Evolutionary conservation across 2,329 filamentous ascomycete genomes (phyloP).

Genomic region (Hymenoscyphus salicellus): DNA sequence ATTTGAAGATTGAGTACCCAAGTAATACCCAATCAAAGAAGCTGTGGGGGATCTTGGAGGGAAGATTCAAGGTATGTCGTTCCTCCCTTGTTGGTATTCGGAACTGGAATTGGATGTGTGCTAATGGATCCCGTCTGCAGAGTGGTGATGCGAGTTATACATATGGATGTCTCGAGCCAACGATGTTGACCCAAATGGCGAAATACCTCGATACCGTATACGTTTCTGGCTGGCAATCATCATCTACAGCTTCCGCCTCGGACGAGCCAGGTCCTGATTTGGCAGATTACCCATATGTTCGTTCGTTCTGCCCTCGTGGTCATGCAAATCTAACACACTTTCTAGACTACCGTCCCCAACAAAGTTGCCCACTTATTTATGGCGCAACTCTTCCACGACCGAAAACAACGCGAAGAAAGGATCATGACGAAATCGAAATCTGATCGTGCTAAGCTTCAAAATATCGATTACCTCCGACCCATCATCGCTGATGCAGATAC

Average conservation of each 20-base stretch:
- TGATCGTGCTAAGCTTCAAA: slow-evolving; percentile 69
- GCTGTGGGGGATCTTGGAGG: slow-evolving; percentile 86
- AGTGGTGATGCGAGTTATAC: slow-evolving; percentile 85
- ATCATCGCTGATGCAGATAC: slow-evolving; percentile 98
- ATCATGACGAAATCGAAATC: slow-evolving; percentile 66
- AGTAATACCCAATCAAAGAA: slow-evolving; percentile 90
- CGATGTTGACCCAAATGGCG: slow-evolving; percentile 99
- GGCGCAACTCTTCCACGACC: slow-evolving; percentile 98
- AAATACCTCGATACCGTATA: slow-evolving; percentile 98
- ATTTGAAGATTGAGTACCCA: slow-evolving; percentile 84
- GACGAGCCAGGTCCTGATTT: slow-evolving; percentile 97
- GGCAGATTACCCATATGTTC: slow-evolving; percentile 90
- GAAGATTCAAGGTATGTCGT: slow-evolving; percentile 68
- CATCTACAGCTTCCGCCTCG: slow-evolving; percentile 88
- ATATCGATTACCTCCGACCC: slow-evolving; percentile 90
- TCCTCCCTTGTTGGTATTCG: not conserved
- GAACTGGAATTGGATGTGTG: slow-evolving; percentile 4
- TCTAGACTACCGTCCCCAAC: slow-evolving; percentile 91
- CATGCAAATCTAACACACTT: slow-evolving; percentile 15
- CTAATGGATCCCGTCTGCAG: slow-evolving; percentile 44
- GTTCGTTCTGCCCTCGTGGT: slow-evolving; percentile 32
- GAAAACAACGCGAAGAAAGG: slow-evolving; percentile 96
- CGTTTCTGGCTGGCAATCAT: slow-evolving; percentile 98
- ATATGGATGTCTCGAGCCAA: slow-evolving; percentile 95
- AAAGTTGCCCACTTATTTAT: slow-evolving; percentile 98